Evolutionary conservation across 495 filamentous ascomycete species (phyloP).

Genomic region (Letharia columbiana): DNA sequence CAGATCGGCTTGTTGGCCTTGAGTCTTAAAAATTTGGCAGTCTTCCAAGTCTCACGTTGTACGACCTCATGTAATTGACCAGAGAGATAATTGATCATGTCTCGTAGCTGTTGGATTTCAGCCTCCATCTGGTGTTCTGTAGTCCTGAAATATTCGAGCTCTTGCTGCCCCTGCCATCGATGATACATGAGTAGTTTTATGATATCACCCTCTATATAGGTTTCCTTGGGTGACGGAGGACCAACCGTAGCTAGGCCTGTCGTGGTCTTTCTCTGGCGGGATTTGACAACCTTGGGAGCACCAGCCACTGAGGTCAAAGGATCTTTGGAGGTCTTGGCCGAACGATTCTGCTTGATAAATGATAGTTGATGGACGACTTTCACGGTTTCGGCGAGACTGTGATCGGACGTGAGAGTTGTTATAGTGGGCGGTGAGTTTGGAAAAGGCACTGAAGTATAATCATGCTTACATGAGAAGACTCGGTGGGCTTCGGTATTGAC

Average conservation of each 20-base stretch:
- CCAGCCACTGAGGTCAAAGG: not conserved
- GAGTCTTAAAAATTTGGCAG: slow-evolving; percentile 12
- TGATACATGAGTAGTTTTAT: slow-evolving; percentile 1
- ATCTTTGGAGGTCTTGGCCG: not conserved
- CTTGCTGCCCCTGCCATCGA: slow-evolving; percentile 9
- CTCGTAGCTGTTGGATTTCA: slow-evolving; percentile 7
- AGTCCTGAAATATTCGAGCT: slow-evolving; percentile 6
- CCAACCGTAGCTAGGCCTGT: not conserved
- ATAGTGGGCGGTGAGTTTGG: not conserved
- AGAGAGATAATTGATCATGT: slow-evolving; percentile 6
- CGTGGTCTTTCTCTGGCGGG: not conserved
- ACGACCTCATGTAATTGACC: slow-evolving; percentile 8
- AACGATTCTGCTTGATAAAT: not conserved
- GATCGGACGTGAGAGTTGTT: not conserved
- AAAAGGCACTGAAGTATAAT: not conserved
- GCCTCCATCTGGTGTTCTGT: slow-evolving; percentile 6
- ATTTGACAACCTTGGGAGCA: not conserved
- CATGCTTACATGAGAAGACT: not conserved
- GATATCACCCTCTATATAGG: slow-evolving; percentile 4
- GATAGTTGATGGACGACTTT: not conserved
- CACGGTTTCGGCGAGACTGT: not conserved
- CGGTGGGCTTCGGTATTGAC: not conserved
- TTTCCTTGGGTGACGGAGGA: not conserved
- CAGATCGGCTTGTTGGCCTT: slow-evolving; percentile 13
- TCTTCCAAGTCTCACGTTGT: not conserved